phyloP scores from a whole-genome alignment of 495 filamentous ascomycete genomes.

The Achaetomiella virescens region DNA sequence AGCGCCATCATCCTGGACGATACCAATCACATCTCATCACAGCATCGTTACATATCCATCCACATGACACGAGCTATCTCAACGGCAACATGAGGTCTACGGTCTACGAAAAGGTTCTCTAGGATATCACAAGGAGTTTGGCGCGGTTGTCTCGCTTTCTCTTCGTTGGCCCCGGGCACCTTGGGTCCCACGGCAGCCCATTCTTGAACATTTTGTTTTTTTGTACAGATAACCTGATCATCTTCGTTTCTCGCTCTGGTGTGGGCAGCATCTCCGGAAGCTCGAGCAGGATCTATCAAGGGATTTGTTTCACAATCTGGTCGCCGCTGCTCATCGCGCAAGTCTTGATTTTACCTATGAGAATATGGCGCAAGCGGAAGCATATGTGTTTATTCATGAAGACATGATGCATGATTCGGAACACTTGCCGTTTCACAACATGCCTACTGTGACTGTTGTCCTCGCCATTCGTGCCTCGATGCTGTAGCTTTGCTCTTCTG shows the following conservation, averaged over 20 bases:
- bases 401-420: no score
- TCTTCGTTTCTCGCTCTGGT: constrained; percentile 5
- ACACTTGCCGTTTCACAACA: no score
- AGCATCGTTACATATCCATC: not conserved
- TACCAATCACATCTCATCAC: not conserved
- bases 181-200: not conserved
- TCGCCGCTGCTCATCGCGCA: not conserved
- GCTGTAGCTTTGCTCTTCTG: no score
- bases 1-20: not conserved
- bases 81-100: not conserved
- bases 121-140: not conserved
- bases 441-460: no score
- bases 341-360: not conserved
- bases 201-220: not conserved
- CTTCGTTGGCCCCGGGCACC: constrained; percentile 2
- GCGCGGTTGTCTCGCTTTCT: constrained; percentile 2
- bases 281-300: not conserved
- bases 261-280: not conserved
- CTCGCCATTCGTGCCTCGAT: no score
- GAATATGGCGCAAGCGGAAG: not conserved
- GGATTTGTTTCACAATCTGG: not conserved
- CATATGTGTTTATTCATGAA: no score
- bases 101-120: not conserved
- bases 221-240: not conserved
- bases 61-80: not conserved